Evolutionary conservation across 345 rosid genomes (phyloP).

Genomic region (Salix dunnii): DNA sequence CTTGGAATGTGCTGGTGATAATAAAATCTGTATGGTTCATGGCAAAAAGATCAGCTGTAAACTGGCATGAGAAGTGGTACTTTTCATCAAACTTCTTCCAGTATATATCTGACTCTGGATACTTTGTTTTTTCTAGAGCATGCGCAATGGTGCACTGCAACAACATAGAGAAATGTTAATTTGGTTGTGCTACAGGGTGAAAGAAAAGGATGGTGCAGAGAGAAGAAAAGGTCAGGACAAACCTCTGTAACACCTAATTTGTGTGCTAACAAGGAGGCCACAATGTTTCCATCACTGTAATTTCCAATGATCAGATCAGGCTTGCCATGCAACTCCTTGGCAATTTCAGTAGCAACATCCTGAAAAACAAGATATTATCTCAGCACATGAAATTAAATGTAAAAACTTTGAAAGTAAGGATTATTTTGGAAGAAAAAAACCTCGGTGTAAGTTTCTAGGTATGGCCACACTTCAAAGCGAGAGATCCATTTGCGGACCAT

Average conservation of each 20-base stretch:
- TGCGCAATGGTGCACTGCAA: constrained; percentile 92
- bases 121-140: constrained; percentile 92
- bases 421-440: constrained; percentile 20
- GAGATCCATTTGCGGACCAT: constrained; percentile 87
- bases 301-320: constrained; percentile 93
- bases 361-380: constrained; percentile 17
- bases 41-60: constrained; percentile 87
- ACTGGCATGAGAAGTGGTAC: constrained; percentile 94
- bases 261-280: constrained; percentile 83
- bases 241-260: constrained; percentile 94
- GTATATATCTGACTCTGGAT: constrained; percentile 91
- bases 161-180: background rate
- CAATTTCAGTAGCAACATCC: constrained; percentile 80
- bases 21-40: constrained; percentile 98
- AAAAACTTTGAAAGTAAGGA: background rate
- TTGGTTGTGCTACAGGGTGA: background rate
- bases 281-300: constrained; percentile 94
- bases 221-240: constrained; percentile 2
- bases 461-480: constrained; percentile 96
- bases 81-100: constrained; percentile 90
- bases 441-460: constrained; percentile 86
- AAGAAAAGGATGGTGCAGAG: background rate
- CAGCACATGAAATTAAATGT: background rate
- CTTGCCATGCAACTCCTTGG: constrained; percentile 79
- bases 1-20: constrained; percentile 97